phyloP scores from a whole-genome alignment of 768 basidiomycete genomes.

The Termitomyces sp. region DNA sequence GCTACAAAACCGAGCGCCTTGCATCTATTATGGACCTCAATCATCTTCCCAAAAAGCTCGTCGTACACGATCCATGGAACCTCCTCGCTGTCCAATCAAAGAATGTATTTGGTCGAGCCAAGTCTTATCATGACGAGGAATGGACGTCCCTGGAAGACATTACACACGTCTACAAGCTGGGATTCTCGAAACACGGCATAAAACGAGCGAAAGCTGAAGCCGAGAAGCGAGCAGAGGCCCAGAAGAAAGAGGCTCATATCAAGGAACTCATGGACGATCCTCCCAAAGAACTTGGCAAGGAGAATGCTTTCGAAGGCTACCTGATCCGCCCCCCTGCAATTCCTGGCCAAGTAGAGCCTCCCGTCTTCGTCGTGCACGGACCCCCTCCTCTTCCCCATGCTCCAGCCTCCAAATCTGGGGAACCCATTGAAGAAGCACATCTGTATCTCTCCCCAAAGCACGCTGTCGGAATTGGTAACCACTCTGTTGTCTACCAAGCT shows the following conservation, averaged over 20 bases:
- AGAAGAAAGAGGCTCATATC: not conserved
- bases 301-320: slow-evolving; percentile 1
- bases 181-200: slow-evolving; percentile 3
- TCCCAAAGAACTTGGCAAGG: not conserved
- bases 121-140: not conserved
- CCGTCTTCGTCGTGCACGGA: slow-evolving; percentile 25
- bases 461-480: slow-evolving; percentile 41
- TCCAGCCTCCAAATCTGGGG: not conserved
- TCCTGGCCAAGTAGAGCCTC: slow-evolving; percentile 17
- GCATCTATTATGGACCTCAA: slow-evolving; percentile 22
- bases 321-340: slow-evolving; percentile 8
- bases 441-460: slow-evolving; percentile 40
- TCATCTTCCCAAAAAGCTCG: slow-evolving; percentile 31
- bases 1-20: slow-evolving; percentile 14
- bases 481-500: slow-evolving; percentile 48
- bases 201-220: slow-evolving; percentile 1
- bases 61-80: slow-evolving; percentile 41
- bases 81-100: slow-evolving; percentile 20
- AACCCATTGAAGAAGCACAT: slow-evolving; percentile 36
- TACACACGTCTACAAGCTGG: slow-evolving; percentile 26
- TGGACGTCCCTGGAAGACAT: slow-evolving; percentile 29
- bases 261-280: not conserved
- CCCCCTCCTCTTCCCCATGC: slow-evolving; percentile 16
- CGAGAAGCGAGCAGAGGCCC: not conserved
- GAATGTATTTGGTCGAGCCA: not conserved